Percentiles rank a stretch among this genome's conserved stretches.
These are phyloP conservation scores for Fusarium incarnatum DNA, from an alignment of 2,329 filamentous ascomycete species.

Conservation along the genomic window DNA sequence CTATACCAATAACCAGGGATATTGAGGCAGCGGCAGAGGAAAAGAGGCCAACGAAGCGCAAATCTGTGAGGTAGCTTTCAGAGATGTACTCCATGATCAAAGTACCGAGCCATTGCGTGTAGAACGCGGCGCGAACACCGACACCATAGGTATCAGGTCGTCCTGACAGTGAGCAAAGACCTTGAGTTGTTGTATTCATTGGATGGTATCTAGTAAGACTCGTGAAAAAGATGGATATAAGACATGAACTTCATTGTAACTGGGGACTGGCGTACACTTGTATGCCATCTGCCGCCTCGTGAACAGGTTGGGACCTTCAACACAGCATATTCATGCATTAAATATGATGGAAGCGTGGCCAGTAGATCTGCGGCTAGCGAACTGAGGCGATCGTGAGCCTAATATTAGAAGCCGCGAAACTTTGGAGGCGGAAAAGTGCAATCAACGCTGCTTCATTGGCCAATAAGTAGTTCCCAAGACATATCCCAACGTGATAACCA, in stretches of 20 bases:
- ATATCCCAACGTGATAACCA: no score
- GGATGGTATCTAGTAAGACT: not conserved
- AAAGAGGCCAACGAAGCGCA: slow-evolving; percentile 50
- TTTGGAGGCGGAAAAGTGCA: slow-evolving; percentile 18
- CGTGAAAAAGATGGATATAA: not conserved
- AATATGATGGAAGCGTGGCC: slow-evolving; percentile 7
- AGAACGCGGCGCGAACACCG: slow-evolving; percentile 52
- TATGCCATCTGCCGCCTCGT: slow-evolving; percentile 19
- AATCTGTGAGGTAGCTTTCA: slow-evolving; percentile 43
- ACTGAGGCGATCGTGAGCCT: slow-evolving; percentile 22
- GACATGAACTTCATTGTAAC: not conserved
- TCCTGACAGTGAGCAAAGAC: slow-evolving; percentile 44
- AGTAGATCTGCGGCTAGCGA: not conserved
- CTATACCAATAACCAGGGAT: slow-evolving; percentile 47
- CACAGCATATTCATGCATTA: slow-evolving; percentile 2
- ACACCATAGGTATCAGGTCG: slow-evolving; percentile 52
- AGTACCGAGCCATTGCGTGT: slow-evolving; percentile 53
- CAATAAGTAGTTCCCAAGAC: not conserved
- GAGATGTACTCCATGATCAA: slow-evolving; percentile 50
- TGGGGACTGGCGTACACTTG: slow-evolving; percentile 40
- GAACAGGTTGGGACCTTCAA: not conserved
- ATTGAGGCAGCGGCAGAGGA: slow-evolving; percentile 47
- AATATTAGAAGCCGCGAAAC: slow-evolving; percentile 8
- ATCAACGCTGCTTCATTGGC: not conserved
- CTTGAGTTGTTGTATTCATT: slow-evolving; percentile 8